Evolutionary conservation across 2,329 filamentous ascomycete genomes (phyloP).

Genomic region (Anthostomella pinea): DNA sequence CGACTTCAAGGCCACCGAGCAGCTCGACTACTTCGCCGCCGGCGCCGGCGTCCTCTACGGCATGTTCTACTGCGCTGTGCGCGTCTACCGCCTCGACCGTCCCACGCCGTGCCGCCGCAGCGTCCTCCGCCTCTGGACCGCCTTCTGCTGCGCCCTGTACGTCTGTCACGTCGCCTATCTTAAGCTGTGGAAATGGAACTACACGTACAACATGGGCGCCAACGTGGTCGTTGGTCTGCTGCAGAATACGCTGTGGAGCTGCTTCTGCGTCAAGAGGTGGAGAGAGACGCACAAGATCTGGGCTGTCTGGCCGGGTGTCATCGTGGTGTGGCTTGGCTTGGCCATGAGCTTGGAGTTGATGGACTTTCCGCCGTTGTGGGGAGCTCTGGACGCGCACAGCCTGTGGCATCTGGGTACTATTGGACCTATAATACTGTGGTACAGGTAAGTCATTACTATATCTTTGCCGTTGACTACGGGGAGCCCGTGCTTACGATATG

Average conservation of each 20-base stretch:
- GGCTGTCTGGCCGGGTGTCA: slow-evolving; percentile 86
- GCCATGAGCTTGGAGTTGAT: slow-evolving; percentile 95
- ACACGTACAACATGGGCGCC: slow-evolving; percentile 96
- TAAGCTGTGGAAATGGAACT: slow-evolving; percentile 85
- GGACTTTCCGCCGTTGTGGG: slow-evolving; percentile 83
- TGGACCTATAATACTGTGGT: slow-evolving; percentile 83
- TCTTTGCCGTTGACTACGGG: neutral
- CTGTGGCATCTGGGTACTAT: slow-evolving; percentile 96
- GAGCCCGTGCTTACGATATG: slow-evolving; percentile 3
- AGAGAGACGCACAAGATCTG: slow-evolving; percentile 68
- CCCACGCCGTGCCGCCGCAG: slow-evolving; percentile 39
- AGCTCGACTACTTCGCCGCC: slow-evolving; percentile 93
- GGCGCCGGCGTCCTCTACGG: slow-evolving; percentile 89
- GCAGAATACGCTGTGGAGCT: slow-evolving; percentile 82
- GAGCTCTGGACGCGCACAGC: slow-evolving; percentile 87
- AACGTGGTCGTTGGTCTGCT: slow-evolving; percentile 80
- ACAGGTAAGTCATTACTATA: slow-evolving; percentile 71
- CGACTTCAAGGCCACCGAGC: slow-evolving; percentile 83
- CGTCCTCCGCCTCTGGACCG: slow-evolving; percentile 72
- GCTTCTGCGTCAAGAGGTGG: slow-evolving; percentile 76
- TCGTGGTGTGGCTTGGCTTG: slow-evolving; percentile 86
- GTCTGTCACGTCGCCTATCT: slow-evolving; percentile 77
- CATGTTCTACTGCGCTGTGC: slow-evolving; percentile 77
- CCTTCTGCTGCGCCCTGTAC: slow-evolving; percentile 69
- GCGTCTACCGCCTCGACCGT: slow-evolving; percentile 79